Conservation (phyloP, 768 basidiomycete species). For the Podaxis sp. region DNA sequence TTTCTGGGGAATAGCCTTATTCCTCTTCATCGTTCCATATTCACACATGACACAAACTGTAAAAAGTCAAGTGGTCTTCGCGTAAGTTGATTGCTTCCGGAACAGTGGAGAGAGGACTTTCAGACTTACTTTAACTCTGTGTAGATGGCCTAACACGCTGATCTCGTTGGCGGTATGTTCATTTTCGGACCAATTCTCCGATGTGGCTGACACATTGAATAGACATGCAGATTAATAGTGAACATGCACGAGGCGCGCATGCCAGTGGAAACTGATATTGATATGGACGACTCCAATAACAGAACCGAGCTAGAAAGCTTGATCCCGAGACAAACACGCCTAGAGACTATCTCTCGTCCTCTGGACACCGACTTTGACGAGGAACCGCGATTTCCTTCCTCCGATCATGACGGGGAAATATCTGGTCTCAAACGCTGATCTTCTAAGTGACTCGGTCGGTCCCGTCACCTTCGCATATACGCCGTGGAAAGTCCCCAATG, state of each 20-base stretch:
- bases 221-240: constrained; percentile 15
- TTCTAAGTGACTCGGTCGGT: not conserved
- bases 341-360: too few relatives aligned
- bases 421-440: not conserved
- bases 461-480: too few relatives aligned
- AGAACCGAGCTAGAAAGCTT: too few relatives aligned
- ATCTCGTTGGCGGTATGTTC: not conserved
- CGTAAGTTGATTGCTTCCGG: not conserved
- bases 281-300: not conserved
- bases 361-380: too few relatives aligned
- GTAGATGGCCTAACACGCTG: not conserved
- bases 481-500: too few relatives aligned
- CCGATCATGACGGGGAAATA: not conserved
- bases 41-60: not conserved
- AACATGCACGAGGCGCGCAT: constrained; percentile 6
- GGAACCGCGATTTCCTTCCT: not conserved
- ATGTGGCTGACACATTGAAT: not conserved
- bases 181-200: not conserved
- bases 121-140: not conserved
- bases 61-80: not conserved
- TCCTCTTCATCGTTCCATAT: not conserved
- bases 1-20: not conserved
- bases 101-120: not conserved
- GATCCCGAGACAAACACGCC: too few relatives aligned
- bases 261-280: not conserved